Conservation (phyloP, 2,329 filamentous ascomycete species). For the Exophiala dermatitidis region DNA sequence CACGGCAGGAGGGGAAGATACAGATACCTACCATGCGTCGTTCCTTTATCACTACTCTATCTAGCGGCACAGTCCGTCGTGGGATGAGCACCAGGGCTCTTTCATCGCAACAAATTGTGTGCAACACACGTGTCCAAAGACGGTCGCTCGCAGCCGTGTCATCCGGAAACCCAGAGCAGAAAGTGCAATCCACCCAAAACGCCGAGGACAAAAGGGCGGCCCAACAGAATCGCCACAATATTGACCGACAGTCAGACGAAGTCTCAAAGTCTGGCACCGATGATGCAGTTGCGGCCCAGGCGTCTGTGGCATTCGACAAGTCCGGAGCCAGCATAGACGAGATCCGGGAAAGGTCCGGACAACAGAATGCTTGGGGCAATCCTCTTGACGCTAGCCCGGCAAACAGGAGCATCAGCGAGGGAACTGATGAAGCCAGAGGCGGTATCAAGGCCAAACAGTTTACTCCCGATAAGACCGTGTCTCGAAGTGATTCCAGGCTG, state of each 20-base stretch:
- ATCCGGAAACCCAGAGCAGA: not conserved
- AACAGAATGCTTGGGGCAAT: slow-evolving; percentile 4
- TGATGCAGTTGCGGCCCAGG: slow-evolving; percentile 14
- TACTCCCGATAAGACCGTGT: not conserved
- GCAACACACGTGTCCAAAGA: not conserved
- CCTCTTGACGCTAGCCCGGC: slow-evolving; percentile 14
- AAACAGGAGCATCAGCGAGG: slow-evolving; percentile 5
- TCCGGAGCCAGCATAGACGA: slow-evolving; percentile 1
- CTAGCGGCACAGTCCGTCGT: too few relatives aligned
- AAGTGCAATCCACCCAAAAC: slow-evolving; percentile 1
- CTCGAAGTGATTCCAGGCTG: not conserved
- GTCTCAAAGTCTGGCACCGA: slow-evolving; percentile 16
- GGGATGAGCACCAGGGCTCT: too few relatives aligned
- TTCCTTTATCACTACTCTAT: too few relatives aligned
- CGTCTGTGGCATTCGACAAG: not conserved
- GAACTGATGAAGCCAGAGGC: slow-evolving; percentile 2
- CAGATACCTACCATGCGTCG: too few relatives aligned
- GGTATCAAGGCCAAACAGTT: not conserved
- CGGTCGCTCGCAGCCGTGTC: not conserved
- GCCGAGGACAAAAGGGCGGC: slow-evolving; percentile 7
- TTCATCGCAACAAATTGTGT: too few relatives aligned
- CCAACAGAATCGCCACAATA: slow-evolving; percentile 8
- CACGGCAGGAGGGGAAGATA: too few relatives aligned
- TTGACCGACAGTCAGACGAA: slow-evolving; percentile 17
- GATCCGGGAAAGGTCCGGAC: not conserved